phyloP scores from a whole-genome alignment of 371 early-diverging fungal species.

The Coelomomyces lativittatus region DNA sequence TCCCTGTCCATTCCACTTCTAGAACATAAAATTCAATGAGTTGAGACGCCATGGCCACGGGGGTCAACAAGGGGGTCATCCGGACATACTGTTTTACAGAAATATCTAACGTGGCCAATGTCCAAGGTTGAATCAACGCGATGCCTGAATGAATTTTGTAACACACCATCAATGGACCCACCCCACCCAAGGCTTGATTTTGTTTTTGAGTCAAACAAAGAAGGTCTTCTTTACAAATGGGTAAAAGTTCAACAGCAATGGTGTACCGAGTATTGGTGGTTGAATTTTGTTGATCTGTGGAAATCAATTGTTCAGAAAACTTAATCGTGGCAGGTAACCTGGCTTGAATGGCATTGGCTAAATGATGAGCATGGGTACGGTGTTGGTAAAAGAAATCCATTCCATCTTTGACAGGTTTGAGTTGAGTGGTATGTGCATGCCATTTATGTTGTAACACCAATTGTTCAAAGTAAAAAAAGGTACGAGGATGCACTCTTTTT shows the following conservation, averaged over 20 bases:
- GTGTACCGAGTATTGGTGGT: conserved; percentile 92
- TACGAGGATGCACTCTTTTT: conserved; percentile 83
- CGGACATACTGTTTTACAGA: conserved; percentile 64
- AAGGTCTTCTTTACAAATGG: conserved; percentile 95
- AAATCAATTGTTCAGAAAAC: conserved; percentile 87
- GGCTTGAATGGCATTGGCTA: conserved; percentile 82
- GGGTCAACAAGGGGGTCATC: conserved; percentile 48
- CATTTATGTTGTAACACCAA: conserved; percentile 93
- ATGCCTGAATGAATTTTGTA: conserved; percentile 68
- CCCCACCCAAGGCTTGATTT: conserved; percentile 65
- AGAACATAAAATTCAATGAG: conserved; percentile 80
- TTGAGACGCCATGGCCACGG: conserved; percentile 49
- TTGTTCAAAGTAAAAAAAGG: conserved; percentile 96
- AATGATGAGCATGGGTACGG: conserved; percentile 77
- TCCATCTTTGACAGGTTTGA: conserved; percentile 93
- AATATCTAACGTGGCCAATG: conserved; percentile 56
- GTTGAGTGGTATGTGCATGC: conserved; percentile 90
- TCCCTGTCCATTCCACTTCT: conserved; percentile 69
- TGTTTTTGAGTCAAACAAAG: conserved; percentile 69
- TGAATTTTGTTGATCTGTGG: conserved; percentile 82
- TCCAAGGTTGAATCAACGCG: conserved; percentile 66
- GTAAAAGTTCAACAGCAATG: conserved; percentile 86
- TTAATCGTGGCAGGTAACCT: conserved; percentile 74
- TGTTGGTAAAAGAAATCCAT: conserved; percentile 95
- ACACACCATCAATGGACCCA: conserved; percentile 63